A percentile compares a stretch with the other conserved stretches of the same genome.
Conservation (phyloP, 1,284 basidiomycete species). For the Naganishia sp. region DNA sequence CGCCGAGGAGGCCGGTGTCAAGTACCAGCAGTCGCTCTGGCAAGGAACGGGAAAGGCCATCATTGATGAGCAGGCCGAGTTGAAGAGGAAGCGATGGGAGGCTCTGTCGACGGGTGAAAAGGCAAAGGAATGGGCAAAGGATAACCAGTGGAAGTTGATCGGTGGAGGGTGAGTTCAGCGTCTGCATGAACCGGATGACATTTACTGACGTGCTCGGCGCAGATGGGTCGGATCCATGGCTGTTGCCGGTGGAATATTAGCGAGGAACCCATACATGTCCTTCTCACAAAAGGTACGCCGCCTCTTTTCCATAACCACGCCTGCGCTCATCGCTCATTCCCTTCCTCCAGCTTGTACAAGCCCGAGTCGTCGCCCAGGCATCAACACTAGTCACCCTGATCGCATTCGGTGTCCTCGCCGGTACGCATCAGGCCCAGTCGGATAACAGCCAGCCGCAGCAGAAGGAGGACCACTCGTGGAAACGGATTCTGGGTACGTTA, state of each 20-base stretch:
- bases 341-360: constrained; percentile 71
- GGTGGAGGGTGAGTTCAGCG: constrained; percentile 57
- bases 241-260: constrained; percentile 69
- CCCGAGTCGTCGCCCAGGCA: constrained; percentile 74
- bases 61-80: constrained; percentile 62
- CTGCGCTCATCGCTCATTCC: not conserved
- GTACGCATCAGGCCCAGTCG: constrained; percentile 31
- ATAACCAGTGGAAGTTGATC: constrained; percentile 78
- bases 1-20: constrained; percentile 74
- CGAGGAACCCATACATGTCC: constrained; percentile 59
- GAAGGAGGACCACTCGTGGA: constrained; percentile 45
- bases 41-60: constrained; percentile 59
- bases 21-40: constrained; percentile 72
- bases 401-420: constrained; percentile 64
- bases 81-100: constrained; percentile 64
- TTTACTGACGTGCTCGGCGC: not conserved
- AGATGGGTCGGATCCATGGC: constrained; percentile 76
- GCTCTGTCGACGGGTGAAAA: constrained; percentile 63
- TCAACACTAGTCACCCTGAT: constrained; percentile 76
- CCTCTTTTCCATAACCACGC: not conserved
- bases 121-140: constrained; percentile 67
- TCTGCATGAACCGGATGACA: too few relatives aligned
- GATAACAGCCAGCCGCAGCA: constrained; percentile 35
- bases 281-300: constrained; percentile 56
- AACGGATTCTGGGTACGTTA: constrained; percentile 44